Evolutionary conservation across 164 flowering plant species (phyloP).

Genomic region (Berberis vulgaris): DNA sequence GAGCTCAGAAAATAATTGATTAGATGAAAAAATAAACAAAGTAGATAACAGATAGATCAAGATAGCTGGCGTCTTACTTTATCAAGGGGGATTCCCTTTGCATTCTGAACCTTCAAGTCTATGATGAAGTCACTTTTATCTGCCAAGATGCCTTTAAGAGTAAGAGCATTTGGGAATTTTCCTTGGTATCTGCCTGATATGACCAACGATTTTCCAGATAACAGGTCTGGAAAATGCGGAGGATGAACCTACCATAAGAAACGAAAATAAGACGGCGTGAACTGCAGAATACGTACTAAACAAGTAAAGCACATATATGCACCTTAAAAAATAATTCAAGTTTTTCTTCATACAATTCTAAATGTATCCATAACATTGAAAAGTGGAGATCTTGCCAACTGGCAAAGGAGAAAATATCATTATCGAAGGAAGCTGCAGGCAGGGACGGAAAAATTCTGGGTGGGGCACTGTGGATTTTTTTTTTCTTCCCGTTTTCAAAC

Average conservation of each 20-base stretch:
- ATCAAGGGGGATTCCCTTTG: too few species aligned
- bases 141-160: too few species aligned
- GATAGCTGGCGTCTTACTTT: too few species aligned
- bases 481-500: too few species aligned
- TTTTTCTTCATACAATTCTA: too few species aligned
- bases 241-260: conserved; percentile 46
- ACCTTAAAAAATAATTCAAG: background rate
- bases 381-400: too few species aligned
- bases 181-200: conserved; percentile 61
- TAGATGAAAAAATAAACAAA: background rate
- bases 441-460: too few species aligned
- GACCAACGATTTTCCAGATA: conserved; percentile 47
- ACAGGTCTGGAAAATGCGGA: conserved; percentile 61
- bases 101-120: too few species aligned
- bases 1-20: background rate
- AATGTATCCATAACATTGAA: too few species aligned
- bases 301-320: background rate
- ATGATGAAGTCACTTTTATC: too few species aligned
- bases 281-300: background rate
- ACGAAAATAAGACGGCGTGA: background rate
- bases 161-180: too few species aligned
- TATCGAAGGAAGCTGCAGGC: background rate
- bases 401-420: background rate
- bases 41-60: background rate
- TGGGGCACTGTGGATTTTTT: too few species aligned